Percentiles rank a stretch among this genome's conserved stretches.
phyloP scores from a whole-genome alignment of 1,284 basidiomycete genomes.

The Irpex sp. region DNA sequence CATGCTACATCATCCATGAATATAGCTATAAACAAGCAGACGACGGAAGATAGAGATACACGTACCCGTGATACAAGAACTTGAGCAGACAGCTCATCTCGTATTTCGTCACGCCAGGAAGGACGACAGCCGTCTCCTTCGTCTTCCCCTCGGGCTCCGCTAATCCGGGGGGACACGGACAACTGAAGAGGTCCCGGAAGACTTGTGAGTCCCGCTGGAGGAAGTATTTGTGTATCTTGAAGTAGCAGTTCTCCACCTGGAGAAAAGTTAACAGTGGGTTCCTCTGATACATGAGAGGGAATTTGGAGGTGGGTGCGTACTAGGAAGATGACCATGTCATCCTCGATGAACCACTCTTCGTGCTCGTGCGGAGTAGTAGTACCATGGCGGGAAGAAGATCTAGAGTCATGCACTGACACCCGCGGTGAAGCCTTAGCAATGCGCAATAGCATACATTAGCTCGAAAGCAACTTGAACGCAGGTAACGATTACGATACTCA shows the following conservation, averaged over 20 bases:
- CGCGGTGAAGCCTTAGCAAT: not conserved
- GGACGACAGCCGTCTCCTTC: conserved; percentile 12
- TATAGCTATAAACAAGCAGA: too few relatives aligned
- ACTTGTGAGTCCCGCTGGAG: conserved; percentile 18
- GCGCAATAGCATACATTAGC: too few relatives aligned
- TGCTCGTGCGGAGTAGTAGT: conserved; percentile 2
- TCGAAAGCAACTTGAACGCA: too few relatives aligned
- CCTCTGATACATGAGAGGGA: too few relatives aligned
- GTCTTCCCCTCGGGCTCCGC: conserved; percentile 8
- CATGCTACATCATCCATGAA: conserved; percentile 15
- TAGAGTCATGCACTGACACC: not conserved
- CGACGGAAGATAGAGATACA: not conserved
- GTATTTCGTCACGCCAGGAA: conserved; percentile 8
- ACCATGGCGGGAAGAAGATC: not conserved
- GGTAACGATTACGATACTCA: not conserved
- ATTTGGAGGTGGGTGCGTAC: conserved; percentile 7
- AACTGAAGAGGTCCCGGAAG: conserved; percentile 14
- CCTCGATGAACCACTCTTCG: conserved; percentile 17
- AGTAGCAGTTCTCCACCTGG: conserved; percentile 30
- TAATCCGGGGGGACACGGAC: conserved; percentile 6
- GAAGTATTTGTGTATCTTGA: conserved; percentile 29
- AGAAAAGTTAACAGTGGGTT: not conserved
- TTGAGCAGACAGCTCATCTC: conserved; percentile 16
- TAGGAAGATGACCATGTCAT: conserved; percentile 17
- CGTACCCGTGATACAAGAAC: conserved; percentile 17